A percentile compares a stretch with the other conserved stretches of the same genome.
phyloP scores from a whole-genome alignment of 1,284 basidiomycete genomes.

The Ustilago xerochloae region DNA sequence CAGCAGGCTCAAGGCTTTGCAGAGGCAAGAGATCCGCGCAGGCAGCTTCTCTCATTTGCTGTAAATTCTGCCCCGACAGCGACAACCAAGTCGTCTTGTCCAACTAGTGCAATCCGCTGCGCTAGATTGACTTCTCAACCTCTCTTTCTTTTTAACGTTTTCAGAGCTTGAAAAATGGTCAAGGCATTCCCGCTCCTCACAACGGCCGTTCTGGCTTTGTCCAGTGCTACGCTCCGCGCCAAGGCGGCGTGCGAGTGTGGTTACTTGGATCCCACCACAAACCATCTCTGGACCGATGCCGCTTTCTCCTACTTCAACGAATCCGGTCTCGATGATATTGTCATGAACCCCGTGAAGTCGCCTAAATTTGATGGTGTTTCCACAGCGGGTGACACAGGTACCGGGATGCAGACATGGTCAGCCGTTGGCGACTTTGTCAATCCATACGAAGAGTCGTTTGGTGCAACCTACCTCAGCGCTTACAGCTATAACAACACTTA shows the following conservation, averaged over 20 bases:
- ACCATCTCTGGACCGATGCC: slow-evolving; percentile 59
- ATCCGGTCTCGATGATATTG: slow-evolving; percentile 45
- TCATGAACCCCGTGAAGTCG: slow-evolving; percentile 38
- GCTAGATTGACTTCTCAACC: neutral
- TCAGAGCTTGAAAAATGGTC: slow-evolving; percentile 40
- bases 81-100: neutral
- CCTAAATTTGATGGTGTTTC: slow-evolving; percentile 33
- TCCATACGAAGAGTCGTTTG: slow-evolving; percentile 54
- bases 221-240: slow-evolving; percentile 21
- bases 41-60: neutral
- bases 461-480: slow-evolving; percentile 47
- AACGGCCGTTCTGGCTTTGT: slow-evolving; percentile 32
- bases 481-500: slow-evolving; percentile 53
- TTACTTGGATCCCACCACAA: slow-evolving; percentile 55
- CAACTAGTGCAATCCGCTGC: slow-evolving; percentile 1
- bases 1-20: slow-evolving; percentile 16
- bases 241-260: slow-evolving; percentile 54
- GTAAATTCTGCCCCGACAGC: neutral
- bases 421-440: slow-evolving; percentile 47
- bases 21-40: slow-evolving; percentile 2
- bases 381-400: slow-evolving; percentile 40
- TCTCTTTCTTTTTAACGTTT: neutral
- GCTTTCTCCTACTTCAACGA: slow-evolving; percentile 63
- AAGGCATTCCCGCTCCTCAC: slow-evolving; percentile 17
- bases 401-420: slow-evolving; percentile 51